Base-by-base conservation (phyloP, 345 rosid species). In the Turritis glabra region DNA sequence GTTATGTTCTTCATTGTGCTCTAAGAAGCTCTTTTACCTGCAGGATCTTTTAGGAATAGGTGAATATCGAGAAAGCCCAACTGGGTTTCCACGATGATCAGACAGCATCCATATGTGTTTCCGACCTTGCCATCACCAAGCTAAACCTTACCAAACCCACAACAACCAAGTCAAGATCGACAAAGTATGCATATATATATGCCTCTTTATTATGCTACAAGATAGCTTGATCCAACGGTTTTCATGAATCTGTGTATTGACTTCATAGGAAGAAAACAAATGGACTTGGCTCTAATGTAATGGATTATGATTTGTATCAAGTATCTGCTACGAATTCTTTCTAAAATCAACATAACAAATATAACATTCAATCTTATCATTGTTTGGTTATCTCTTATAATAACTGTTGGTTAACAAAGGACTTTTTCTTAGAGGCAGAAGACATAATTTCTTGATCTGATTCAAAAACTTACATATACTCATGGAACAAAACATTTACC, bases 1-100 rank as follows among this genome's bases (percentile, higher is more conserved):
- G 48, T 14, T 61, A 41, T 54, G 71, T 15, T 69, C 21, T 51
- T 68, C 47, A 5, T 22, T 18, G n/a, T 25, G 71, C 13, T 44
- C 44, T 56, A 37, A 26, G 50, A 19, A 46, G 33, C 71, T 52
- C 3, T 4, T 14, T 41, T 2, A 6, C 27, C 67, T 35, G 80
- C 86, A 90, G 94, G 96, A 88, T 83, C 84, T 90, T 75, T 84
- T 90, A 15, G 96, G 96, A 67, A 85, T 86, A 10, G 96, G 98
- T 72, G 92, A 86, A 75, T 90, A 85, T 79, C 85, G 87, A 52
- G 81, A 86, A 53, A 82, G 85, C 61, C 80, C 85, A 57, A 74
- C 78, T 74, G 84, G 80, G 64, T 67, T 73, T 60, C 87, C 74
- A 55, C 71, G 78, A 60, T 77, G 80, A 80, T 51, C 41, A 71